Conservation (phyloP, 2,329 filamentous ascomycete species). For the Xylaria sp. region DNA sequence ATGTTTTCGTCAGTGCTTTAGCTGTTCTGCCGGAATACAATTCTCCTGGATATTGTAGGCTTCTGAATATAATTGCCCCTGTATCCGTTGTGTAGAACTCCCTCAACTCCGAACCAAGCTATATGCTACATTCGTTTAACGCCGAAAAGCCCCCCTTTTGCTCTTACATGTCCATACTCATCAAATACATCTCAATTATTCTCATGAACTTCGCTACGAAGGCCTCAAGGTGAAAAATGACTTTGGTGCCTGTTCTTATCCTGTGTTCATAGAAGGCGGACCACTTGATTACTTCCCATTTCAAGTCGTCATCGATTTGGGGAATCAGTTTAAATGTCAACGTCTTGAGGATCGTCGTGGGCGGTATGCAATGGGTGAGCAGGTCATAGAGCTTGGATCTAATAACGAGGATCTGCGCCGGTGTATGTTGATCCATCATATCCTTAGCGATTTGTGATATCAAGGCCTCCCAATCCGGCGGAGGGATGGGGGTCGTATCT, state of each 20-base stretch:
- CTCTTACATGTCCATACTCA: slow-evolving; percentile 80
- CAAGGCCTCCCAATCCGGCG: slow-evolving; percentile 95
- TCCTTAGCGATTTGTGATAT: slow-evolving; percentile 91
- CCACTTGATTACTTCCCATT: slow-evolving; percentile 94
- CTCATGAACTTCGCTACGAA: slow-evolving; percentile 99
- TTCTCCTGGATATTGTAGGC: neutral
- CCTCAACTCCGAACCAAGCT: slow-evolving; percentile 33
- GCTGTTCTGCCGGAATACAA: neutral
- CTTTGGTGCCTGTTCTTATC: slow-evolving; percentile 90
- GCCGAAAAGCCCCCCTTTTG: neutral
- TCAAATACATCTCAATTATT: slow-evolving; percentile 87
- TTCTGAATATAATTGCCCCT: slow-evolving; percentile 8
- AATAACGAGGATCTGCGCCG: slow-evolving; percentile 85
- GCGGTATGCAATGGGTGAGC: slow-evolving; percentile 94
- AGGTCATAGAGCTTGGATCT: slow-evolving; percentile 96
- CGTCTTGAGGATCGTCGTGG: slow-evolving; percentile 93
- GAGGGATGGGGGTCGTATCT: slow-evolving; percentile 88
- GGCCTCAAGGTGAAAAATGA: slow-evolving; percentile 97
- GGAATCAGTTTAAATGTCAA: slow-evolving; percentile 92
- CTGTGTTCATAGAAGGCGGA: slow-evolving; percentile 97
- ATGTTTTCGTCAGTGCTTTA: slow-evolving; percentile 13
- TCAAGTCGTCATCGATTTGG: slow-evolving; percentile 87
- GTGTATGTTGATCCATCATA: slow-evolving; percentile 93
- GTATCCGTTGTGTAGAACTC: slow-evolving; percentile 27
- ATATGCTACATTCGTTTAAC: slow-evolving; percentile 21